Evolutionary conservation across 2,329 filamentous ascomycete genomes (phyloP), one percentile per base, ranked within the genome.

Genomic region (Penicillium griseofulvum): DNA sequence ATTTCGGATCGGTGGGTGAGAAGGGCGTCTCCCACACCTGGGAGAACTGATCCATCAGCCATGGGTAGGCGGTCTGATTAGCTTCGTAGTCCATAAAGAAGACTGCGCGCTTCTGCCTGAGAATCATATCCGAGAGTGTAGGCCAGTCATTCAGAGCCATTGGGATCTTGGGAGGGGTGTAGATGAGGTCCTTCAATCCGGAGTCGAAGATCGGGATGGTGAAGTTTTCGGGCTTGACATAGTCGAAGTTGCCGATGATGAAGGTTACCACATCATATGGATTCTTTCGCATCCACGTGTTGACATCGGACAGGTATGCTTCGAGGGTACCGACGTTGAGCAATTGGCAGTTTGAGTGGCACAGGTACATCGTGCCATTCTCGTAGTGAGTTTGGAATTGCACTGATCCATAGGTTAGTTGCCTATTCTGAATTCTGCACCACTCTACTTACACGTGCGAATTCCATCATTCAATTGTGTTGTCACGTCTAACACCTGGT

Each of bases 1-100:
- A 96, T 0, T 72, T 71, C 3, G 85, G 75, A 65, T 87, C 74
- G 0, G 80, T 83, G 0, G 84, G 91, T 50, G 91, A 89, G 70
- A 96, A 97, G 0, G 90, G 89, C 0, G 91, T 93, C 76, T 97
- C 90, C 89, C 90, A 96, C 76, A 95, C 83, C 68, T 96, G 89
- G 6, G 83, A 83, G 76, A 96, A 97, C 73, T 97, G 82, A 71
- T 96, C 90, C 38, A 96, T 80, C 39, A 96, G 82, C 84, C 90
- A 97, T 0, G 92, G 91, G 17, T 90, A 87, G 19, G 81, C 80
- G 0, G 80, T 83, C 74, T 95, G 89, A 71, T 96, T 86, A 61
- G 91, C 89, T 61, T 87, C 79, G 77, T 95, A 95, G 75, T 95
- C 91, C 76, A 95, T 82, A 74, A 94, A 91, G 72, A 94, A 81